phyloP scores from a whole-genome alignment of 2,329 filamentous ascomycete species.

The Trichoderma asperellum region DNA sequence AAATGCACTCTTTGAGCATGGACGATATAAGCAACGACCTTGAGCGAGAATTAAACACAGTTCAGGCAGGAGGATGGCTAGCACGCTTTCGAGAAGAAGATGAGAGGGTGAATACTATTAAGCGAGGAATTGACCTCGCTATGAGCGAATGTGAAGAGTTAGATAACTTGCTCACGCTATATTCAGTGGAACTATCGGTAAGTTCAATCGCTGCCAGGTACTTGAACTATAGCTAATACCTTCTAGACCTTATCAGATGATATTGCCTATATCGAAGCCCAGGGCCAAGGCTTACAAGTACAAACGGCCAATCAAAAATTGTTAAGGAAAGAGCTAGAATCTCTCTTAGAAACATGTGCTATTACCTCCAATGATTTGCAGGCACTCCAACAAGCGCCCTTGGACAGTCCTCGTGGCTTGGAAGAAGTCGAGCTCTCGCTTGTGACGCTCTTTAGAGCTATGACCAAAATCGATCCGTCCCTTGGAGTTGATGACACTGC shows the following conservation, averaged over 20 bases:
- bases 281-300: slow-evolving; percentile 94
- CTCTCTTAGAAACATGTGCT: slow-evolving; percentile 86
- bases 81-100: slow-evolving; percentile 84
- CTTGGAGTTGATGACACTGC: slow-evolving; percentile 59
- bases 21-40: slow-evolving; percentile 82
- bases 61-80: slow-evolving; percentile 92
- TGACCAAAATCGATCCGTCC: slow-evolving; percentile 89
- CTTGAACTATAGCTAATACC: not conserved
- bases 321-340: slow-evolving; percentile 85
- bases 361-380: slow-evolving; percentile 77
- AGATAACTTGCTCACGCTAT: slow-evolving; percentile 90
- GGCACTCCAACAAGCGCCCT: slow-evolving; percentile 71
- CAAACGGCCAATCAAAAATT: slow-evolving; percentile 97
- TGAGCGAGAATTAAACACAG: slow-evolving; percentile 83
- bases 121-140: slow-evolving; percentile 82
- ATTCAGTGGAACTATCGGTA: slow-evolving; percentile 91
- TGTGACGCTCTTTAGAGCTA: slow-evolving; percentile 84
- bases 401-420: slow-evolving; percentile 72
- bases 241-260: slow-evolving; percentile 86
- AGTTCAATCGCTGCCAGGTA: slow-evolving; percentile 42
- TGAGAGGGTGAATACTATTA: slow-evolving; percentile 84
- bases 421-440: slow-evolving; percentile 78
- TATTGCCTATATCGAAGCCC: slow-evolving; percentile 95
- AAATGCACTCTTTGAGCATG: slow-evolving; percentile 74
- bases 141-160: slow-evolving; percentile 95